A percentile compares a stretch with the other conserved stretches of the same genome.
Conservation (phyloP, 345 rosid species). For the thale cress (Arabidopsis thaliana) region TAIR10.1 NC_003074.8:18870501-18871000, state of each 20-base stretch:
- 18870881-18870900: conserved; percentile 29
- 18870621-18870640: conserved; percentile 9
- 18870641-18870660: background rate
- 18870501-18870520: conserved; percentile 36
- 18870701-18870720: background rate
- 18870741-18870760: background rate
- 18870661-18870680: background rate
- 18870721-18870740: background rate
- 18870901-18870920: conserved; percentile 30
- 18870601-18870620: conserved; percentile 26
- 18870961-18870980: conserved; percentile 37
- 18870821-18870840: conserved; percentile 30
- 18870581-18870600: conserved; percentile 28
- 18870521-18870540: conserved; percentile 15
- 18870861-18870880: background rate
- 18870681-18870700: background rate
- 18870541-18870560: conserved; percentile 32
- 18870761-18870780: background rate
- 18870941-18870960: conserved; percentile 40
- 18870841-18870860: background rate
- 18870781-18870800: background rate
- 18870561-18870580: conserved; percentile 31
- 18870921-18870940: conserved; percentile 26
- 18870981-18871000: conserved; percentile 33
- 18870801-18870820: background rate